Conservation (phyloP, 805 yeast genomes). For the Candida namnaoensis region DNA sequence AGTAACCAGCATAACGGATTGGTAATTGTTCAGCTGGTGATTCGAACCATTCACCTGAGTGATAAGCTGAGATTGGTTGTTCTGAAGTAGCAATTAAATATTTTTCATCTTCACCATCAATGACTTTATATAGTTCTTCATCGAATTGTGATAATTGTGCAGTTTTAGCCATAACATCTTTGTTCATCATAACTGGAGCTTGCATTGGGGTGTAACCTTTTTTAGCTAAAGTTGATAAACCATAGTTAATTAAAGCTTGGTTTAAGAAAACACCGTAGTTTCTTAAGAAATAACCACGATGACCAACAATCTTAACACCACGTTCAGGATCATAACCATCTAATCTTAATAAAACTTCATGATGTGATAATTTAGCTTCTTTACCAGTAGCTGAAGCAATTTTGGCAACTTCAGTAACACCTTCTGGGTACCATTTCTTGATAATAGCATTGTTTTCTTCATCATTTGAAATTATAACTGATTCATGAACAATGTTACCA, state of each 20-base stretch:
- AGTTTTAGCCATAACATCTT: slow-evolving; percentile 98
- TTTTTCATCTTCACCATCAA: slow-evolving; percentile 96
- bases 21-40: slow-evolving; percentile 96
- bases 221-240: slow-evolving; percentile 72
- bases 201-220: slow-evolving; percentile 85
- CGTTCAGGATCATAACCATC: slow-evolving; percentile 99
- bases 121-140: slow-evolving; percentile 94
- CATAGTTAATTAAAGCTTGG: slow-evolving; percentile 97
- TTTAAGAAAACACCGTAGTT: slow-evolving; percentile 94
- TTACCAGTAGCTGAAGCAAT: slow-evolving; percentile 72
- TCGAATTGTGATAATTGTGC: slow-evolving; percentile 97
- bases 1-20: slow-evolving; percentile 93
- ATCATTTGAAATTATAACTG: slow-evolving; percentile 79
- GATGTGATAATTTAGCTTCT: slow-evolving; percentile 82
- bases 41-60: slow-evolving; percentile 97
- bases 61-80: slow-evolving; percentile 98
- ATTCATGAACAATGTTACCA: slow-evolving; percentile 91
- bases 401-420: slow-evolving; percentile 46
- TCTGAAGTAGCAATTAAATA: slow-evolving; percentile 97
- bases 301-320: slow-evolving; percentile 96
- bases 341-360: slow-evolving; percentile 85
- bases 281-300: slow-evolving; percentile 95
- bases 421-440: slow-evolving; percentile 81
- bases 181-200: slow-evolving; percentile 99
- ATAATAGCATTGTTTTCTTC: slow-evolving; percentile 89